phyloP scores from a whole-genome alignment of 2,329 filamentous ascomycete genomes.

The Penicillium sumatraense region DNA sequence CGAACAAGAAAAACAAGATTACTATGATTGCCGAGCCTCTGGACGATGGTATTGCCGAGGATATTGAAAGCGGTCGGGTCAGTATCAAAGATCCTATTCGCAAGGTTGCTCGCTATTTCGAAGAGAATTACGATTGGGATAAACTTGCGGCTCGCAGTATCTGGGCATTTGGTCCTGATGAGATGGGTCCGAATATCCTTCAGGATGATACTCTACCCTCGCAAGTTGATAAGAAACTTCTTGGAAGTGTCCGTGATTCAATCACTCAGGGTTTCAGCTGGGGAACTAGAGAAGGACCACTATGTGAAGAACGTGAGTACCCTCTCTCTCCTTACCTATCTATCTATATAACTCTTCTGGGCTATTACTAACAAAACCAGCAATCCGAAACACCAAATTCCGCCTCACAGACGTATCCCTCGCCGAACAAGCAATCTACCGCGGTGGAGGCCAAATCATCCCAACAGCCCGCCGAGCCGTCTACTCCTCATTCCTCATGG shows the following conservation, averaged over 20 bases:
- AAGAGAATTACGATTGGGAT: slow-evolving; percentile 97
- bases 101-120: slow-evolving; percentile 94
- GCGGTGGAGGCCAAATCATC: slow-evolving; percentile 96
- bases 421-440: slow-evolving; percentile 88
- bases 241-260: slow-evolving; percentile 85
- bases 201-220: slow-evolving; percentile 95
- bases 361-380: no score
- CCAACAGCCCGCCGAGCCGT: slow-evolving; percentile 90
- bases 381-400: slow-evolving; percentile 98
- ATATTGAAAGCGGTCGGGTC: slow-evolving; percentile 89
- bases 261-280: slow-evolving; percentile 96
- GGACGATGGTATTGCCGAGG: slow-evolving; percentile 90
- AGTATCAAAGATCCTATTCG: slow-evolving; percentile 91
- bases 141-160: slow-evolving; percentile 91
- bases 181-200: slow-evolving; percentile 90
- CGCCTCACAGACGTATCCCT: slow-evolving; percentile 89
- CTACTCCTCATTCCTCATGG: slow-evolving; percentile 97
- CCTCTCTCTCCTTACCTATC: slow-evolving; percentile 21
- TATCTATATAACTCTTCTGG: slow-evolving; percentile 27
- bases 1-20: slow-evolving; percentile 99
- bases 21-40: slow-evolving; percentile 98
- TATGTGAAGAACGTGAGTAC: slow-evolving; percentile 93
- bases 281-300: slow-evolving; percentile 91
- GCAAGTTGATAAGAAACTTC: slow-evolving; percentile 90
- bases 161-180: slow-evolving; percentile 97